Base-by-base conservation (phyloP, 164 flowering plant species). In the Macadamia integrifolia region DNA sequence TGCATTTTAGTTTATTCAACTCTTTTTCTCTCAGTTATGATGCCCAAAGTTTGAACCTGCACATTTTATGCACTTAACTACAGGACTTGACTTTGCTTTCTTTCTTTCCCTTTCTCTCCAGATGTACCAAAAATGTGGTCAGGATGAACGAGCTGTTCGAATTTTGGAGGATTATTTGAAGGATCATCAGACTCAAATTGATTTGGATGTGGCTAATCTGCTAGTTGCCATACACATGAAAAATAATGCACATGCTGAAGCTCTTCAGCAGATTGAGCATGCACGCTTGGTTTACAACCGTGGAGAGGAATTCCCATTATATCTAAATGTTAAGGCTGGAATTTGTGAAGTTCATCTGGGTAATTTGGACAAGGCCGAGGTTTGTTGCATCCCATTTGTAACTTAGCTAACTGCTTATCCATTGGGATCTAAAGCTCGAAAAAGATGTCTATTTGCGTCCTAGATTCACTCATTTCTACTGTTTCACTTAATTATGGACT, bases 291-390 rank as follows among this genome's bases (percentile, higher is more conserved):
- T 72, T 58, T 69, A 68, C 70, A 73, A 69, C 65, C 42, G 77
- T 66, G 81, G 74, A 29, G 73, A 85, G 70, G 86, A 85, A 56
- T 74, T 83, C 58, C 91, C 91, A 53, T 42, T 84, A 48, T 23
- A 74, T 62, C 78, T 93, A 53, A 78, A 67, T 60, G 62, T 81
- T 18, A 91, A 85, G 79, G 88, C 82, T 64, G 98, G 96, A 75
- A 79, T 91, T 67, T 93, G 97, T 64, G 78, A 87, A 53, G 76
- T 81, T 70, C 77, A 83, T 67, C 87, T 91, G 55, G 90, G 91
- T 69, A 71, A 89, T 75, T 58, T 81, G 76, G 88, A 88, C 69
- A 84, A 82, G 72, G 96, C 98, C 60, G 88, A 91, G 92, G 93
- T 80, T 65, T 65, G 80, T 64, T 62, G 23, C 58, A 50, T 14